Base-by-base conservation (phyloP, 2,329 filamentous ascomycete species). In the Fusarium proliferatum region DNA sequence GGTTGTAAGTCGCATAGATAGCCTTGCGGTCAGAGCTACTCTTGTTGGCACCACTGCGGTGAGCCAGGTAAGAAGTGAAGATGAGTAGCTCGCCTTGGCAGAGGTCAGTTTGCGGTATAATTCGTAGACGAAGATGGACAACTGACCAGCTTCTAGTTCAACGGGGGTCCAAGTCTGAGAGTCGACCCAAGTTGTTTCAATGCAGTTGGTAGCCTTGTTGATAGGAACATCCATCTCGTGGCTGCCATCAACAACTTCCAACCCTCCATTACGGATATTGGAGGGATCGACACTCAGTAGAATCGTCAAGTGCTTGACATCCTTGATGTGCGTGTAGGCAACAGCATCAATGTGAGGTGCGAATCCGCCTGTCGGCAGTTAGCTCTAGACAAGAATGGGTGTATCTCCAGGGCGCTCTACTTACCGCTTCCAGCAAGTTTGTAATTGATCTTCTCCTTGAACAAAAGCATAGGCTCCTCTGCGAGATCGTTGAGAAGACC, bases 341-440 rank as follows among this genome's bases (percentile, higher is more conserved):
- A 60, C 57, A 16, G 57, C 26, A 26, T 60, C 57, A 8, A 60
- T 53, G 9, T 60, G 57, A 26, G 57, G 57, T 4, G 57, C 57
- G 9, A 60, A 60, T 11, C 57, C 57, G 19, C 57, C 57, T 53
- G 0, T 19, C 0, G 33, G 7, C 0, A 1, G 6, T 59, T 15
- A 59, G 56, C 17, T 16, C 6, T 0, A 1, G 4, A 9, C 7
- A 49, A n/a, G 10, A 6, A 16, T 16, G 3, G 3, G 16, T 4
- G 6, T 3, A 3, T n/a, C 6, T 16, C 28, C 0, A n/a, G 3
- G 19, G 17, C n/a, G 2, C 4, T 7, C 11, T 6, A 4, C 23
- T 52, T 53, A 60, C 45, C 57, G 4, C 57, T 60, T 1, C 57
- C 57, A n/a, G 57, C 5, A 1, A 60, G 57, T 2, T 60, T 60